These are phyloP conservation scores for Cordyceps farinosa DNA, from an alignment of 2,329 filamentous ascomycete species.

Conservation along the genomic window DNA sequence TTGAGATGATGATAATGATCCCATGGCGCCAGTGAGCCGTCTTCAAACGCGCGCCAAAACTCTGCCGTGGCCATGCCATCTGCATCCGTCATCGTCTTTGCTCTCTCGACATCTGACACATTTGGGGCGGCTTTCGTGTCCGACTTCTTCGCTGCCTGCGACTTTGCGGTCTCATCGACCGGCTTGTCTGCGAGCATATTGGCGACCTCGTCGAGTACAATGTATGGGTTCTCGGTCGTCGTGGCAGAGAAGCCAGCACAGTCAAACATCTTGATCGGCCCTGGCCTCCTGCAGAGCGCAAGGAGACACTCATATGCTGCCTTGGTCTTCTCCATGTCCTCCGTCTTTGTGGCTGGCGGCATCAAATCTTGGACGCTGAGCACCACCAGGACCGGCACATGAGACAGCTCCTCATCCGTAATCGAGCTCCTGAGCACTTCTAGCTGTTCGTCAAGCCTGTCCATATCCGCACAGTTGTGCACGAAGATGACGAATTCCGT, in stretches of 20 bases:
- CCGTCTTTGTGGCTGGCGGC: slow-evolving; percentile 18
- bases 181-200: slow-evolving; percentile 22
- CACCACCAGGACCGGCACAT: slow-evolving; percentile 28
- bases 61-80: slow-evolving; percentile 15
- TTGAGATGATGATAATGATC: slow-evolving; percentile 34
- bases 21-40: slow-evolving; percentile 29
- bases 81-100: slow-evolving; percentile 15
- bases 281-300: slow-evolving; percentile 14
- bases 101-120: neutral
- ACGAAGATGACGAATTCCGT: slow-evolving; percentile 29
- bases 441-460: slow-evolving; percentile 26
- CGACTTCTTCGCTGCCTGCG: neutral
- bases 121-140: neutral
- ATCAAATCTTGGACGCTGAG: slow-evolving; percentile 34
- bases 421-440: slow-evolving; percentile 28
- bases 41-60: slow-evolving; percentile 29
- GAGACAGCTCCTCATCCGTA: slow-evolving; percentile 20
- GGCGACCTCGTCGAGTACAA: slow-evolving; percentile 15
- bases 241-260: slow-evolving; percentile 25
- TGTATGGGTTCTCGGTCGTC: neutral
- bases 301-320: neutral
- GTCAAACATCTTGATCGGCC: slow-evolving; percentile 24
- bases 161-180: too few relatives aligned
- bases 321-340: slow-evolving; percentile 20
- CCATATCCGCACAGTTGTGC: slow-evolving; percentile 26